phyloP scores from a whole-genome alignment of 2,329 filamentous ascomycete species.

The Amesomyces nigricolor region DNA sequence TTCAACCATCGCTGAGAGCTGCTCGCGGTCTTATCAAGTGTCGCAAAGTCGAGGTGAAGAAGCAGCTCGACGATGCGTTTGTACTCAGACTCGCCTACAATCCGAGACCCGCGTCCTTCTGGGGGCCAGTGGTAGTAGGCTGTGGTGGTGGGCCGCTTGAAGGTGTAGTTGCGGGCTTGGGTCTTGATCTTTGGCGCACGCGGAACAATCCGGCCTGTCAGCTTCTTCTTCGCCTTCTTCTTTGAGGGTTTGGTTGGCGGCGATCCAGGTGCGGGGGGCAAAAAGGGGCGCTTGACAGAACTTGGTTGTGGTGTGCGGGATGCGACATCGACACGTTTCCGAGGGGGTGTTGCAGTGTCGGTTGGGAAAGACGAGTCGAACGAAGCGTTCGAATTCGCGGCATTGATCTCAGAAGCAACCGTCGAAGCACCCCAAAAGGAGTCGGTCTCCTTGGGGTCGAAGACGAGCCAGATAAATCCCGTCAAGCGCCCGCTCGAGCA shows the following conservation, averaged over 20 bases:
- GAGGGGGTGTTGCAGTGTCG: constrained; percentile 32
- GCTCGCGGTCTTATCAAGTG: constrained; percentile 52
- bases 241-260: constrained; percentile 27
- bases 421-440: neutral
- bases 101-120: constrained; percentile 55
- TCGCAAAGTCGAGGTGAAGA: constrained; percentile 68
- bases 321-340: constrained; percentile 21
- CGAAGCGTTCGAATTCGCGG: constrained; percentile 30
- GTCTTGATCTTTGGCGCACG: constrained; percentile 63
- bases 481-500: constrained; percentile 89
- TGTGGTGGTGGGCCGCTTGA: constrained; percentile 47
- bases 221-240: constrained; percentile 40
- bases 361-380: constrained; percentile 22
- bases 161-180: constrained; percentile 43
- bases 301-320: constrained; percentile 25
- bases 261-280: constrained; percentile 10
- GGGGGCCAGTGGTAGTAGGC: constrained; percentile 62
- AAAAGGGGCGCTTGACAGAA: constrained; percentile 20
- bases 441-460: constrained; percentile 45
- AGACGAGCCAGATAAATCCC: constrained; percentile 90
- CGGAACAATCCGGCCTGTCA: constrained; percentile 56
- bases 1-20: constrained; percentile 67
- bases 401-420: constrained; percentile 6
- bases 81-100: constrained; percentile 60
- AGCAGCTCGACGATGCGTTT: constrained; percentile 64